Conservation (phyloP, 495 filamentous ascomycete species). For the Neurospora cerealis region DNA sequence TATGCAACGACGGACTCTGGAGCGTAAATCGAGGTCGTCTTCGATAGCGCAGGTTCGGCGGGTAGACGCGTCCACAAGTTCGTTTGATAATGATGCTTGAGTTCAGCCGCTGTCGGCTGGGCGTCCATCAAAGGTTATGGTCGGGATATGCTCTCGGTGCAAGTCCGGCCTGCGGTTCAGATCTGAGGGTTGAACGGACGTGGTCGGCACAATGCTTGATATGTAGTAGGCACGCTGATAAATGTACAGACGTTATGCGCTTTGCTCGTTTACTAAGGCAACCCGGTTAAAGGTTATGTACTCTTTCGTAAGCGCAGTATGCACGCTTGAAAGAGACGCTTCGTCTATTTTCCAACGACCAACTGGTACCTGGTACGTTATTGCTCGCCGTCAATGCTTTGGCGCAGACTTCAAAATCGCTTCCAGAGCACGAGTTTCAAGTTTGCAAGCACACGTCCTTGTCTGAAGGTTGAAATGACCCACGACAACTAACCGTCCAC, state of each 20-base stretch:
- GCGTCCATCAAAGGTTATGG: slow-evolving; percentile 40
- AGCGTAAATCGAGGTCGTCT: slow-evolving; percentile 12
- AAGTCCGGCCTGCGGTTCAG: slow-evolving; percentile 8
- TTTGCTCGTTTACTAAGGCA: background rate
- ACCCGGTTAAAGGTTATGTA: slow-evolving; percentile 3
- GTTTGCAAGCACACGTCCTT: background rate
- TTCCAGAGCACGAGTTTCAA: slow-evolving; percentile 1
- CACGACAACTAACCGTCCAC: background rate
- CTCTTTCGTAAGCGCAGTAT: background rate
- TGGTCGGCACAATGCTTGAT: slow-evolving; percentile 2
- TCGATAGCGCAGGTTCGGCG: slow-evolving; percentile 15
- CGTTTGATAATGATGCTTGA: slow-evolving; percentile 39
- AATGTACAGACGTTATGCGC: background rate
- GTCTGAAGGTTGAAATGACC: background rate
- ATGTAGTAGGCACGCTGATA: background rate
- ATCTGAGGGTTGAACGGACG: slow-evolving; percentile 5
- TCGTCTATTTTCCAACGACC: background rate
- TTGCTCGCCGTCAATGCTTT: background rate
- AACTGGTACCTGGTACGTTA: background rate
- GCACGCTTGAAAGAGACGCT: background rate
- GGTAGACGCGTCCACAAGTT: slow-evolving; percentile 29
- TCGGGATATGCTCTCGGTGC: slow-evolving; percentile 8
- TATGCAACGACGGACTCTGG: slow-evolving; percentile 17
- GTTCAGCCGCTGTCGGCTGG: slow-evolving; percentile 39
- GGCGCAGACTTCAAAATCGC: background rate